Evolutionary conservation across 148 eudicot genomes (phyloP).

Genomic region (Rhododendron kiyosumense): DNA sequence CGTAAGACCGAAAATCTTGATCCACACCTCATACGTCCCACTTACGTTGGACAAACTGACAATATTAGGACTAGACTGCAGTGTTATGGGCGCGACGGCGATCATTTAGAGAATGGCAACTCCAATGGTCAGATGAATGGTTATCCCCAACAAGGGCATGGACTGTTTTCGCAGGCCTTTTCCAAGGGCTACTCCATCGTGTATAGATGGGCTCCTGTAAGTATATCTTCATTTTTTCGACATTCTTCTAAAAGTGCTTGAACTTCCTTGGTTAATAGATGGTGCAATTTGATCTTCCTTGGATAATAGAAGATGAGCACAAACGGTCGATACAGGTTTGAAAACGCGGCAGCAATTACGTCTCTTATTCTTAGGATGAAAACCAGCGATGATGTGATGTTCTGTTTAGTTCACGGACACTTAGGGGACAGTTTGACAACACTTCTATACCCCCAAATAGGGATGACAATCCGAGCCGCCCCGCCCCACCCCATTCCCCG

Average conservation of each 20-base stretch:
- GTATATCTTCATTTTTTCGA: constrained; percentile 15
- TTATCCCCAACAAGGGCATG: constrained; percentile 18
- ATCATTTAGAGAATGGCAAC: constrained; percentile 58
- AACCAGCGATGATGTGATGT: not conserved
- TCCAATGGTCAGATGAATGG: constrained; percentile 19
- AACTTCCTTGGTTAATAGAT: not conserved
- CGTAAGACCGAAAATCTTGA: constrained; percentile 37
- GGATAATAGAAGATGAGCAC: not conserved
- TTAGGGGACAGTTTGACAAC: not conserved
- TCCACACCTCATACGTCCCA: constrained; percentile 36
- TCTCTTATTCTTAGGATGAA: not conserved
- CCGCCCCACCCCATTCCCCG: too few species aligned
- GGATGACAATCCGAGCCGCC: too few species aligned
- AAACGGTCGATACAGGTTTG: not conserved
- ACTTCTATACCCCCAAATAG: not conserved
- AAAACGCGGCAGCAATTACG: not conserved
- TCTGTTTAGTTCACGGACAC: not conserved
- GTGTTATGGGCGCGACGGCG: constrained; percentile 70
- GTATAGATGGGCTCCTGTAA: constrained; percentile 89
- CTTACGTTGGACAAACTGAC: constrained; percentile 82
- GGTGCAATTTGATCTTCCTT: not conserved
- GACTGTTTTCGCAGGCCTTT: constrained; percentile 55
- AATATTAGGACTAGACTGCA: constrained; percentile 74
- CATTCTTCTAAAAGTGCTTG: not conserved
- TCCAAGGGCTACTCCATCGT: constrained; percentile 55